phyloP scores from a whole-genome alignment of 116 monocot species.

The Phalaenopsis hybrid region DNA sequence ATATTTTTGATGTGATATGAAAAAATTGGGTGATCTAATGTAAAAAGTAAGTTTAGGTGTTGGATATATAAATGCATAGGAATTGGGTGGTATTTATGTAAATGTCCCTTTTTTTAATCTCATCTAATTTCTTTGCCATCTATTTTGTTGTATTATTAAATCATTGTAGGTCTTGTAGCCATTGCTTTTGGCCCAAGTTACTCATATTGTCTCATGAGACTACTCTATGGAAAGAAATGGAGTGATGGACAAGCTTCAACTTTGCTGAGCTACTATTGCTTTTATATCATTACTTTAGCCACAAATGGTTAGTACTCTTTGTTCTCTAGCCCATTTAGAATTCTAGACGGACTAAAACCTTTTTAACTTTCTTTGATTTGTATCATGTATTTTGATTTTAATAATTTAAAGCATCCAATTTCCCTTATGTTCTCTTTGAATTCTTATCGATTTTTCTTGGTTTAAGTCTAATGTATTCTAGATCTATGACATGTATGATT shows the following conservation, averaged over 20 bases:
- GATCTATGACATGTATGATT: neutral
- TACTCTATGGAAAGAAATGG: conserved; percentile 82
- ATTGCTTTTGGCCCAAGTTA: conserved; percentile 91
- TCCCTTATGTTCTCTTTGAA: neutral
- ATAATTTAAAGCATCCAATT: neutral
- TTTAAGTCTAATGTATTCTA: neutral
- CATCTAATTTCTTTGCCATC: neutral
- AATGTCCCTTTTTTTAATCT: too few species aligned
- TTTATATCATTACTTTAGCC: conserved; percentile 76
- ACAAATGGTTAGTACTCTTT: conserved; percentile 66
- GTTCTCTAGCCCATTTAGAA: neutral
- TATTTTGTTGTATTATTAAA: neutral
- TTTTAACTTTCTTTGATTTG: neutral
- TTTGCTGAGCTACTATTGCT: conserved; percentile 70
- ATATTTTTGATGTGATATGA: too few species aligned
- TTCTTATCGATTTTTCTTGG: neutral
- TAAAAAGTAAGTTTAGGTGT: too few species aligned
- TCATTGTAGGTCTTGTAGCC: conserved; percentile 61
- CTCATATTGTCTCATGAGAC: conserved; percentile 67
- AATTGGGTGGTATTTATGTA: too few species aligned
- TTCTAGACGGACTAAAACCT: neutral
- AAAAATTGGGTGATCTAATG: too few species aligned
- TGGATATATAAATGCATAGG: too few species aligned
- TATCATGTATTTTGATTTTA: neutral
- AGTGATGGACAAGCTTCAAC: conserved; percentile 83